A percentile compares a stretch with the other conserved stretches of the same genome.
phyloP scores from a whole-genome alignment of 2,329 filamentous ascomycete genomes.

The Neonectria ditissima region DNA sequence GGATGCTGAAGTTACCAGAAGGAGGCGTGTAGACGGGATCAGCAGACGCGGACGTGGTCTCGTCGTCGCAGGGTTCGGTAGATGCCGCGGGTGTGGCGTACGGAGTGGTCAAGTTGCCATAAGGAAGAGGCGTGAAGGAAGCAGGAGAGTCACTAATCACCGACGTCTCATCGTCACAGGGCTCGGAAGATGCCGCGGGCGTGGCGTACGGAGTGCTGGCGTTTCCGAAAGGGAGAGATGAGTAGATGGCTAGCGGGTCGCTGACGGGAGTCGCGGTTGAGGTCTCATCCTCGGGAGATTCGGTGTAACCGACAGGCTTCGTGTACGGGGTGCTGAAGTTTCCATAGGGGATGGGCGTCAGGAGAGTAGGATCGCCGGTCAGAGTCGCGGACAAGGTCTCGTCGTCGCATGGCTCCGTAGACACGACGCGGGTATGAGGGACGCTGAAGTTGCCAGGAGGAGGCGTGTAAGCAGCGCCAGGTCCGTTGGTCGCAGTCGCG shows the following conservation, averaged over 20 bases:
- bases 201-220: neutral
- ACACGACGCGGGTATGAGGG: neutral
- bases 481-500: neutral
- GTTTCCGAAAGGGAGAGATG: neutral
- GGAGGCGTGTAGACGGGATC: neutral
- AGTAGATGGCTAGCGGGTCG: neutral
- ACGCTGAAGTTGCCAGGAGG: slow-evolving; percentile 1
- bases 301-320: neutral
- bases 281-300: neutral
- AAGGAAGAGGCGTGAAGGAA: neutral
- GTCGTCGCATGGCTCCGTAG: slow-evolving; percentile 8
- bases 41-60: neutral
- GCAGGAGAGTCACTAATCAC: neutral
- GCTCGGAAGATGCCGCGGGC: neutral
- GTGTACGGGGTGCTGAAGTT: neutral
- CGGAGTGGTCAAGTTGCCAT: neutral
- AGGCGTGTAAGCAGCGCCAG: neutral
- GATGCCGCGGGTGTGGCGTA: neutral
- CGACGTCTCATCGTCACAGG: neutral
- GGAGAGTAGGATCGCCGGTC: no score
- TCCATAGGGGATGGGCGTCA: neutral
- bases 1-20: slow-evolving; percentile 1
- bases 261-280: neutral
- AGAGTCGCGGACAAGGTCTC: neutral
- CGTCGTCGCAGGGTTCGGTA: slow-evolving; percentile 3